phyloP scores from a whole-genome alignment of 257 asterid genomes.

The Ocimum tenuiflorum region DNA sequence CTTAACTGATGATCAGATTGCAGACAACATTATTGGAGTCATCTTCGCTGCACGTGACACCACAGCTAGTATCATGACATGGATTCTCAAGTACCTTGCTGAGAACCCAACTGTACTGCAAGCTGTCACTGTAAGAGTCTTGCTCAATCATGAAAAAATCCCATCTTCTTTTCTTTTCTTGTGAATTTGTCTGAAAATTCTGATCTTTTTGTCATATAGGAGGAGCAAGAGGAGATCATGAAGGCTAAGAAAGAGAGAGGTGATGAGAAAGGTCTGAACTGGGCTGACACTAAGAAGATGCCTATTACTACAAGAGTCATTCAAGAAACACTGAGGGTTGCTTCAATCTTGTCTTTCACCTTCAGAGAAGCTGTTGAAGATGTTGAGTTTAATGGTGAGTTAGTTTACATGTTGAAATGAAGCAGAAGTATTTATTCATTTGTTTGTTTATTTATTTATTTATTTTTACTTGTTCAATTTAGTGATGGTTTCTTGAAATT shows the following conservation, averaged over 20 bases:
- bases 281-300: conserved; percentile 64
- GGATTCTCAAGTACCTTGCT: conserved; percentile 69
- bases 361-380: conserved; percentile 83
- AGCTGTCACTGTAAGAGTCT: conserved; percentile 56
- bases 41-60: conserved; percentile 78
- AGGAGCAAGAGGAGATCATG: conserved; percentile 60
- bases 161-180: too few species aligned
- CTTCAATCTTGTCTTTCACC: conserved; percentile 61
- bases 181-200: too few species aligned
- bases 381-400: conserved; percentile 65
- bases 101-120: conserved; percentile 62
- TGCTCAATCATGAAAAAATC: neutral
- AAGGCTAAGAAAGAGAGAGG: conserved; percentile 36
- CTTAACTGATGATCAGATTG: conserved; percentile 60
- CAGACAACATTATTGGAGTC: conserved; percentile 67
- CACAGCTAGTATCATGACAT: conserved; percentile 63
- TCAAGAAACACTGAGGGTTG: conserved; percentile 73
- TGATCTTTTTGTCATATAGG: conserved; percentile 31
- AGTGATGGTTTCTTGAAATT: neutral
- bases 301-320: conserved; percentile 59
- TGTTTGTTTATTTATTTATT: too few species aligned
- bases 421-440: neutral
- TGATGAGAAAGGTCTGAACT: conserved; percentile 38
- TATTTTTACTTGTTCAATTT: too few species aligned
- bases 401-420: neutral